A percentile compares a stretch with the other conserved stretches of the same genome.
Evolutionary conservation across 176 grass and related monocot genomes (phyloP).

Genomic region (Musa itinerans): DNA sequence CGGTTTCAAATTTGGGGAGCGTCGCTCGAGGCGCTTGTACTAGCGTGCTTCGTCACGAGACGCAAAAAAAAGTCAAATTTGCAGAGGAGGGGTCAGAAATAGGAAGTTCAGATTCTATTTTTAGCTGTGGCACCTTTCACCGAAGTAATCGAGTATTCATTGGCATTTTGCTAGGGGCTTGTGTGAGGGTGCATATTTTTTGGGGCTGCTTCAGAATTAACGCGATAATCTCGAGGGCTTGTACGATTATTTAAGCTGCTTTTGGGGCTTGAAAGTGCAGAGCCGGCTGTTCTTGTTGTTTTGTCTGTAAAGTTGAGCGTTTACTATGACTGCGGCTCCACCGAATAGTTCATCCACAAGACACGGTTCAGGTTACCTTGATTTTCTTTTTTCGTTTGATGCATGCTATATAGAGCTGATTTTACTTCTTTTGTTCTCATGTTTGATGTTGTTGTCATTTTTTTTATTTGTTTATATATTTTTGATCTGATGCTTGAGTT

Average conservation of each 20-base stretch:
- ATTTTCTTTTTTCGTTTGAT: neutral
- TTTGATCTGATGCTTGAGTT: neutral
- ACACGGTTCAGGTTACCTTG: neutral
- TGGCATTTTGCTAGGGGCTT: slow-evolving; percentile 2
- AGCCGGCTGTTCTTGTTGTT: neutral
- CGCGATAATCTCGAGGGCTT: slow-evolving; percentile 3
- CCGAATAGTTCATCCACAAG: neutral
- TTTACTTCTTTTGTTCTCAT: neutral
- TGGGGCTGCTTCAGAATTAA: slow-evolving; percentile 10
- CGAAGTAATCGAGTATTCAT: neutral
- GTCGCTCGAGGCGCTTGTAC: neutral
- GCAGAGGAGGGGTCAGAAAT: neutral
- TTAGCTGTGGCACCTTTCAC: neutral
- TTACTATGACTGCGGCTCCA: neutral
- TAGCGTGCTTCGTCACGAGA: neutral
- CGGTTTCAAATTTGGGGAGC: neutral
- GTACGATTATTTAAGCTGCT: neutral
- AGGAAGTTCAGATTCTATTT: neutral
- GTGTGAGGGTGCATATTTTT: neutral
- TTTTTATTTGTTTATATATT: neutral
- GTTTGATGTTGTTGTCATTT: neutral
- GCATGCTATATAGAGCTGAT: neutral
- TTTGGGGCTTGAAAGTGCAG: neutral
- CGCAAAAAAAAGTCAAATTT: neutral
- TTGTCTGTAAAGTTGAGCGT: neutral